Base-by-base conservation (phyloP, 2,329 filamentous ascomycete species). In the Botryotinia convoluta region DNA sequence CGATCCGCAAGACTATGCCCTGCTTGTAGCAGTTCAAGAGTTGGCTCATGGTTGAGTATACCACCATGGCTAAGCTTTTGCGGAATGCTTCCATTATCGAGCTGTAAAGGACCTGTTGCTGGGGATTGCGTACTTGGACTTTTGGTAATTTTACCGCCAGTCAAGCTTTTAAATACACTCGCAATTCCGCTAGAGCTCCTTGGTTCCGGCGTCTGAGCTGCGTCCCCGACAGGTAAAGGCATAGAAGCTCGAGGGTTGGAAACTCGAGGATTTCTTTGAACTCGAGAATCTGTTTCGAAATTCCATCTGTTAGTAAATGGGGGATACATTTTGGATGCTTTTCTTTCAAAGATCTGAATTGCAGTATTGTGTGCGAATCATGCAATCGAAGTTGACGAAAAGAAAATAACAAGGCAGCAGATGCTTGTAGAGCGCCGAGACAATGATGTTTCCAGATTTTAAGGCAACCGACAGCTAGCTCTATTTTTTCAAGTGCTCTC, bases 141-240 rank as follows among this genome's bases (percentile, higher is more conserved):
- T 77, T 87, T 90, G 63, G 84, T 84, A 73, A 86, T 82, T 81
- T 86, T 89, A 73, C 84, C 85, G 78, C 80, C 79, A 67, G 89
- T 87, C 77, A 91, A 83, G 77, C 87, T 89, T 78, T 89, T 90
- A 80, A 91, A 89, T 75, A 91, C 89, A 77, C 88, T 87, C 78
- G 88, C 88, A 78, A 91, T 84, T 77, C 88, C 88, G 75, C 88
- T 84, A 59, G 84, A 81, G 79, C 83, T 85, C 82, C 85, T 87
- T 73, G 86, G 83, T 80, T 91, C 89, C 78, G 86, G 85, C 75
- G 86, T 85, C 74, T 85, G 84, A 76, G 83, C 80, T 79, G 85
- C 86, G 84, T 90, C 88, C 84, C 87, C 87, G 77, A 86, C 83
- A 79, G 86, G 85, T 74, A 87, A 87, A 83, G 89, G 86, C 89